A percentile compares a stretch with the other conserved stretches of the same genome.
Conservation (phyloP, 75 land plant species). For the Sequoia sempervirens region DNA sequence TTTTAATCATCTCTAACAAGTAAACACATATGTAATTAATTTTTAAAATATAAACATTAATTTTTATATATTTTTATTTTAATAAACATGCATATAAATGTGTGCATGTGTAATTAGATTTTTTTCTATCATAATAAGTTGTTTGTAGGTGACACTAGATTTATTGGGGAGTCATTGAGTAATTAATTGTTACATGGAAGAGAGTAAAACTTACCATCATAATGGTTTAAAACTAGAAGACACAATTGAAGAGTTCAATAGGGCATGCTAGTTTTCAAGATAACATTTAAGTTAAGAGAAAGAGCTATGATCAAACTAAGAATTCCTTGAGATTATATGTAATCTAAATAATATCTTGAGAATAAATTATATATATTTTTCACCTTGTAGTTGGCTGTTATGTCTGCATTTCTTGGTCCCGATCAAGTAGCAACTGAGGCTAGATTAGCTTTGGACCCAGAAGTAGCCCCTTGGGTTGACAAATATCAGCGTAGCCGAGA, state of each 20-base stretch:
- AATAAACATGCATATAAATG: not conserved
- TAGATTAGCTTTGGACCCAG: constrained; percentile 70
- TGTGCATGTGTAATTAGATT: not conserved
- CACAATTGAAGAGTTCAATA: not conserved
- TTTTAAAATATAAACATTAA: no score
- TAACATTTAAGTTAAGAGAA: not conserved
- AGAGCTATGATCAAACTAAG: not conserved
- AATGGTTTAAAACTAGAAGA: not conserved
- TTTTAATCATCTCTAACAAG: no score
- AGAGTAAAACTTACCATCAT: not conserved
- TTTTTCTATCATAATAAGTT: not conserved
- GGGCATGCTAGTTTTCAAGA: not conserved
- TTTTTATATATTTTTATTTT: no score
- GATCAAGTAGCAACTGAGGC: constrained; percentile 80
- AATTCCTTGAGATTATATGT: not conserved
- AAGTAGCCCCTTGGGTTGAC: constrained; percentile 89
- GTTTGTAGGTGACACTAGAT: no score
- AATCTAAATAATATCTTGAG: not conserved
- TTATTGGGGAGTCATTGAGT: not conserved
- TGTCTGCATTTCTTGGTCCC: constrained; percentile 91
- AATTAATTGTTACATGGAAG: not conserved
- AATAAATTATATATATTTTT: not conserved
- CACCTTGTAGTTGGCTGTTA: constrained; percentile 71
- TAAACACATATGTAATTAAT: no score
- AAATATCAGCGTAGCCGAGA: constrained; percentile 90